A percentile compares a stretch with the other conserved stretches of the same genome.
phyloP scores from a whole-genome alignment of 2,329 filamentous ascomycete genomes.

The Knoxdaviesia capensis region DNA sequence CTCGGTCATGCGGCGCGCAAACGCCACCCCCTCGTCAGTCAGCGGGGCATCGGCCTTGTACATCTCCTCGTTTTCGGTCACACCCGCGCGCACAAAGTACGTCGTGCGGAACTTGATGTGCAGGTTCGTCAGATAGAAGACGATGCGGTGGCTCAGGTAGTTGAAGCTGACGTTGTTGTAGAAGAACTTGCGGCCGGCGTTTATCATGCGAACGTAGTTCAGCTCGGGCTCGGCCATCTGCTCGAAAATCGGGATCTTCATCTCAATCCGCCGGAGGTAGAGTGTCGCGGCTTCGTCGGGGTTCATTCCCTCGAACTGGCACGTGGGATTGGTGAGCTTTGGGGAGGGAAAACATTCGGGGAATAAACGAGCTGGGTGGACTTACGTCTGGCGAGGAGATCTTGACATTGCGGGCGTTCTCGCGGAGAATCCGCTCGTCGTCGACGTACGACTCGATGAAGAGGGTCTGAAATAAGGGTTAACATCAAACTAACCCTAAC shows the following conservation, averaged over 20 bases:
- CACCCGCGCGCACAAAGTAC: slow-evolving; percentile 79
- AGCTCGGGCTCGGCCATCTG: slow-evolving; percentile 88
- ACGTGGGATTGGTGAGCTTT: slow-evolving; percentile 3
- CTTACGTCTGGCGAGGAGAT: slow-evolving; percentile 87
- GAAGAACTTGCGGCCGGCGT: slow-evolving; percentile 77
- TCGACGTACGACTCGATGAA: slow-evolving; percentile 95
- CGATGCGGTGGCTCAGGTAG: slow-evolving; percentile 89
- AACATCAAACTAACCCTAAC: background rate
- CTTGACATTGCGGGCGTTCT: slow-evolving; percentile 94
- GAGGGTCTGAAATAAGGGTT: slow-evolving; percentile 40
- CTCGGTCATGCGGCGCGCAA: slow-evolving; percentile 72
- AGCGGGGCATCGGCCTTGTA: slow-evolving; percentile 83
- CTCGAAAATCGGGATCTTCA: slow-evolving; percentile 88
- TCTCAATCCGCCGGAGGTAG: slow-evolving; percentile 75
- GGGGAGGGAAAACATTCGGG: background rate
- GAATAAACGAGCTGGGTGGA: background rate
- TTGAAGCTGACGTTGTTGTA: slow-evolving; percentile 97
- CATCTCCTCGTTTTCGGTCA: slow-evolving; percentile 69
- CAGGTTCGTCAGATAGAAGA: slow-evolving; percentile 93
- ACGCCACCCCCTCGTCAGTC: slow-evolving; percentile 59
- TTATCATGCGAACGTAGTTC: slow-evolving; percentile 99
- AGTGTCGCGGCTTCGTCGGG: slow-evolving; percentile 81
- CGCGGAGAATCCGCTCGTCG: slow-evolving; percentile 80
- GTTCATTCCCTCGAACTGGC: slow-evolving; percentile 71
- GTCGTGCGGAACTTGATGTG: slow-evolving; percentile 92